Conservation (phyloP, 1,284 basidiomycete genomes). For the Ganoderma meredithae region DNA sequence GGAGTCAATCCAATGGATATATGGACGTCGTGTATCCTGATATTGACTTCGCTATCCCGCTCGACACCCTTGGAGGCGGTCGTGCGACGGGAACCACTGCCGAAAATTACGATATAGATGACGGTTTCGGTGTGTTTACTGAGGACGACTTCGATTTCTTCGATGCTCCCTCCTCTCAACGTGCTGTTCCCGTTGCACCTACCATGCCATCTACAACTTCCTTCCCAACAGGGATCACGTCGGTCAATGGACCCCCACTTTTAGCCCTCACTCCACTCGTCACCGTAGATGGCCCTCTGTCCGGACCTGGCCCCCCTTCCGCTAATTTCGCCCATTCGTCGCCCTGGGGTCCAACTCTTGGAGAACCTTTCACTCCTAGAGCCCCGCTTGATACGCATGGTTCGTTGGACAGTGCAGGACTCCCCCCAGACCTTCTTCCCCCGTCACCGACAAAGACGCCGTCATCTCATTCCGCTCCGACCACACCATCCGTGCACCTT, state of each 20-base stretch:
- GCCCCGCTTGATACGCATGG: conserved; percentile 29
- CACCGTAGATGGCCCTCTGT: conserved; percentile 40
- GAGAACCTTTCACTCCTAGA: conserved; percentile 43
- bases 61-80: conserved; percentile 45
- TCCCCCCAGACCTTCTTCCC: conserved; percentile 43
- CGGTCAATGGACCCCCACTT: conserved; percentile 32
- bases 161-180: conserved; percentile 48
- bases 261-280: conserved; percentile 43
- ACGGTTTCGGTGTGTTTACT: conserved; percentile 61
- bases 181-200: conserved; percentile 15
- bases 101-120: conserved; percentile 61
- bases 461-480: conserved; percentile 50
- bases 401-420: conserved; percentile 25
- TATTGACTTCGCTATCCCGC: conserved; percentile 56
- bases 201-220: conserved; percentile 23
- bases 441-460: conserved; percentile 51
- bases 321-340: conserved; percentile 35
- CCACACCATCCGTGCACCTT: conserved; percentile 61
- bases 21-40: conserved; percentile 46
- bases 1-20: conserved; percentile 53
- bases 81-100: conserved; percentile 41
- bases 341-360: conserved; percentile 38
- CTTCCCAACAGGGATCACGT: conserved; percentile 33
- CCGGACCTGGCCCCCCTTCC: conserved; percentile 40
- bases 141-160: conserved; percentile 85